Conservation (phyloP, 75 land plant genomes). For the Larix kaempferi region DNA sequence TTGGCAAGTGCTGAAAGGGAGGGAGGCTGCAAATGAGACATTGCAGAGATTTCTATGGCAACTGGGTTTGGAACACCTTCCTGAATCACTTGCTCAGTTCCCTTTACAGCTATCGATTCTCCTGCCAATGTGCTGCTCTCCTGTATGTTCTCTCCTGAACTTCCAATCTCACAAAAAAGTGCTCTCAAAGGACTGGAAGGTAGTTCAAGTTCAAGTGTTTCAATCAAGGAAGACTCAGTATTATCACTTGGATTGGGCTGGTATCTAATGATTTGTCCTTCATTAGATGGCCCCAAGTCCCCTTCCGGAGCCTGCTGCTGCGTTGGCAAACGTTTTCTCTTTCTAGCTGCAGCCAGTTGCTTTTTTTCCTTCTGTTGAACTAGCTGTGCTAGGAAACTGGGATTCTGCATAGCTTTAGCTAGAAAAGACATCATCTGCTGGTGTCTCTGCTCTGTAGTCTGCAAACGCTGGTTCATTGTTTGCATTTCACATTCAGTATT, state of each 20-base stretch:
- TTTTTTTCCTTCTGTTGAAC: constrained; percentile 33
- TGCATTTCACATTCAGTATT: constrained; percentile 36
- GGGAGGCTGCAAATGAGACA: constrained; percentile 5
- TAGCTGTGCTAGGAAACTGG: constrained; percentile 43
- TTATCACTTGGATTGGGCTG: constrained; percentile 9
- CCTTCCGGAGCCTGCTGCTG: constrained; percentile 29
- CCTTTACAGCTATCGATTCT: constrained; percentile 1
- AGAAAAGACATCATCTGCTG: constrained; percentile 72
- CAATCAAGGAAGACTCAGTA: background rate
- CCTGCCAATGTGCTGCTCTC: background rate
- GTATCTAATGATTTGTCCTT: constrained; percentile 28
- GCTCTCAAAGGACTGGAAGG: constrained; percentile 12
- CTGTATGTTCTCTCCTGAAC: background rate
- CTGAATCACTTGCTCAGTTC: background rate
- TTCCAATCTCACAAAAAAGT: constrained; percentile 13
- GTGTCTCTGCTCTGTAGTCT: constrained; percentile 57
- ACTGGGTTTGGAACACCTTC: constrained; percentile 9
- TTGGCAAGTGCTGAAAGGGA: background rate
- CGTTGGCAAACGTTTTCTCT: constrained; percentile 33
- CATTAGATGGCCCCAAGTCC: constrained; percentile 9
- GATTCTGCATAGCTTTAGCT: constrained; percentile 57
- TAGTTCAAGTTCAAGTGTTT: constrained; percentile 7
- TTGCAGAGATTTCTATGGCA: background rate
- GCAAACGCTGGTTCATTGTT: constrained; percentile 32
- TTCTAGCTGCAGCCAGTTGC: constrained; percentile 21